Conservation (phyloP, 306 rosid species). For the Prunus campanulata region DNA sequence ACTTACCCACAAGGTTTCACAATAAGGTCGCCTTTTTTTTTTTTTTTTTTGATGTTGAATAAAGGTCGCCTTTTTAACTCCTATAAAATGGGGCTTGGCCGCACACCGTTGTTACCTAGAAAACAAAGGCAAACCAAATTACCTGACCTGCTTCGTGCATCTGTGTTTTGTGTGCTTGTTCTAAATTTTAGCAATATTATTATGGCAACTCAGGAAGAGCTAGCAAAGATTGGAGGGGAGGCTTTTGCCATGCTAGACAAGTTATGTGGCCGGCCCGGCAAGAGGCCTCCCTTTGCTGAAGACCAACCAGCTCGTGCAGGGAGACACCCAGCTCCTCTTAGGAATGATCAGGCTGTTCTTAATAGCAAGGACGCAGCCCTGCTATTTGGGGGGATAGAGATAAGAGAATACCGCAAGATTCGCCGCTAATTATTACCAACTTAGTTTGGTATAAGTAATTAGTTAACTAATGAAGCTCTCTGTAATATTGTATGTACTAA, state of each 20-base stretch:
- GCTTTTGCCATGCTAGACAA: conserved; percentile 35
- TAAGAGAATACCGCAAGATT: not conserved
- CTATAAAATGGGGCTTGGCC: too few species aligned
- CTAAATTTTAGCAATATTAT: not conserved
- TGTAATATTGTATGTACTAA: too few species aligned
- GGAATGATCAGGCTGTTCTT: not conserved
- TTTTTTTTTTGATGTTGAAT: not conserved
- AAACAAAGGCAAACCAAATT: not conserved
- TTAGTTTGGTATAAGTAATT: not conserved
- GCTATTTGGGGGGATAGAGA: not conserved
- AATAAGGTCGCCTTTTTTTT: too few species aligned
- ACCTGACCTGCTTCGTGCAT: too few species aligned
- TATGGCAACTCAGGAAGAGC: conserved; percentile 23
- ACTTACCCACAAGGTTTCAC: too few species aligned
- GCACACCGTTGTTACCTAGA: not conserved
- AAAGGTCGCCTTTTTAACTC: too few species aligned
- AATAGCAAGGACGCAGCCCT: not conserved
- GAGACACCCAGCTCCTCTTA: not conserved
- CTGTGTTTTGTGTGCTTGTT: too few species aligned
- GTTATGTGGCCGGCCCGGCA: conserved; percentile 10
- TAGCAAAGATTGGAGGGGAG: conserved; percentile 12
- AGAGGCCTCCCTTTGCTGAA: not conserved
- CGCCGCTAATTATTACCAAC: not conserved
- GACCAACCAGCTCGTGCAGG: not conserved
- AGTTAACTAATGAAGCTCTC: too few species aligned